These are phyloP conservation scores for Jackrogersella multiformis DNA, from an alignment of 495 filamentous ascomycete species.

Conservation along the genomic window DNA sequence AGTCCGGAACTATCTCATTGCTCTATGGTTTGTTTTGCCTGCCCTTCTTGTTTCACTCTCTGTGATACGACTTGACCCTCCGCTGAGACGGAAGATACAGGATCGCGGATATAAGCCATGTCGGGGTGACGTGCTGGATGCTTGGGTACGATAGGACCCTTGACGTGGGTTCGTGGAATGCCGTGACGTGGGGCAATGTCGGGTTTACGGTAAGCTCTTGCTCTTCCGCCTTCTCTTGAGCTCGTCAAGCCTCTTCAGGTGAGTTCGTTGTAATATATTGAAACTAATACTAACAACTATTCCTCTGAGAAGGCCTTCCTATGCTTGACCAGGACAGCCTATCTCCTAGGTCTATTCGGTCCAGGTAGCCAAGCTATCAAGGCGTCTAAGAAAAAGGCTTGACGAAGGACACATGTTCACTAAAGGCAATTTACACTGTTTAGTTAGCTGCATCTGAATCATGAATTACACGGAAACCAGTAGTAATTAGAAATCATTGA, in stretches of 20 bases:
- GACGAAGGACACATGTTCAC: neutral
- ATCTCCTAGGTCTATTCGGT: conserved; percentile 69
- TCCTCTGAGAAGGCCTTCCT: conserved; percentile 54
- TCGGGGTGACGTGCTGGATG: conserved; percentile 67
- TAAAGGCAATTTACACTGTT: neutral
- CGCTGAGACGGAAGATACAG: conserved; percentile 16
- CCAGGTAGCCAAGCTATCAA: conserved; percentile 33
- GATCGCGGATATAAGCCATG: conserved; percentile 73
- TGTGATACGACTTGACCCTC: neutral
- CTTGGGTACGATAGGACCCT: conserved; percentile 65
- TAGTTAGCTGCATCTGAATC: neutral
- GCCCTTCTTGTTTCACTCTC: neutral
- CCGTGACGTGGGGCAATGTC: conserved; percentile 78
- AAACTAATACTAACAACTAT: neutral
- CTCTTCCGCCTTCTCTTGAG: neutral
- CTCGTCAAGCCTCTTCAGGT: neutral
- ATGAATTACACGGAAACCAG: neutral
- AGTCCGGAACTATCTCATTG: conserved; percentile 72
- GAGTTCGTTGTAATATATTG: neutral
- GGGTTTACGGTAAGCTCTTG: conserved; percentile 62
- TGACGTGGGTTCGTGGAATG: conserved; percentile 70
- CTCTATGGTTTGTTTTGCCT: conserved; percentile 54
- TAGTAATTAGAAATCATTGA: conserved; percentile 10
- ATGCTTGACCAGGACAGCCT: conserved; percentile 64
- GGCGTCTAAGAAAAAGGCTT: conserved; percentile 34